Base-by-base conservation (phyloP, 2,329 filamentous ascomycete genomes). In the Aspergillus tamarii region DNA sequence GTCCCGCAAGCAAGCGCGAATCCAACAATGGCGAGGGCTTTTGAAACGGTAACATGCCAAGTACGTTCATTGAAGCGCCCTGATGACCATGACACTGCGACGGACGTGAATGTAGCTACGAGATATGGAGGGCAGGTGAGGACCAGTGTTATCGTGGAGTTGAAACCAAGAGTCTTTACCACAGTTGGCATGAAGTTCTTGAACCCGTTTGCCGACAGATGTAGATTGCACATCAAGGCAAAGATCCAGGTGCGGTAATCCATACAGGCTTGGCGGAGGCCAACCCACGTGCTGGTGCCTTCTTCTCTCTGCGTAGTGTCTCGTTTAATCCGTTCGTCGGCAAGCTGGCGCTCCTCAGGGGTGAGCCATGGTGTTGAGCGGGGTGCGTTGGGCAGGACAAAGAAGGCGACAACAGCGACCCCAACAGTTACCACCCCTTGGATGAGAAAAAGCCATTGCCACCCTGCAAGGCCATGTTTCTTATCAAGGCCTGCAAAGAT, bases 381-480 rank as follows among this genome's bases (percentile, higher is more conserved):
- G 10, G 73, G 78, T 58, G 74, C 78, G 66, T 77, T 76, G 10
- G 78, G 81, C 19, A 82, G 79, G 34, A 83, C 64, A 52, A 69
- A 78, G 63, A 81, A 77, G n/a, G 71, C 72, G 32, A 72, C 57
- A 21, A 75, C 43, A 0, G 76, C 76, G 1, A 78, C 75, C 1
- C 77, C 82, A 50, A 81, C 76, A 39, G 67, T 69, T 5, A 70
- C 57, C 2, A 78, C 78, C 2, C 86, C 85, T 69, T 88, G 85
- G 58, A 88, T 77, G 41, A 83, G 79, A 75, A 88, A 88, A 0
- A 88, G 79, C 87, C 87, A 89, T 58, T 85, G 78, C 76, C 76
- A 80, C 9, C 75, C 75, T 14, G 69, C 68, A 21, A 77, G 56
- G 2, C 73, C 76, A 32, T 69, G 68, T 12, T 60, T 62, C 19